Conservation (phyloP, 2,329 filamentous ascomycete species). For the Chrysosporium queenslandicum region DNA sequence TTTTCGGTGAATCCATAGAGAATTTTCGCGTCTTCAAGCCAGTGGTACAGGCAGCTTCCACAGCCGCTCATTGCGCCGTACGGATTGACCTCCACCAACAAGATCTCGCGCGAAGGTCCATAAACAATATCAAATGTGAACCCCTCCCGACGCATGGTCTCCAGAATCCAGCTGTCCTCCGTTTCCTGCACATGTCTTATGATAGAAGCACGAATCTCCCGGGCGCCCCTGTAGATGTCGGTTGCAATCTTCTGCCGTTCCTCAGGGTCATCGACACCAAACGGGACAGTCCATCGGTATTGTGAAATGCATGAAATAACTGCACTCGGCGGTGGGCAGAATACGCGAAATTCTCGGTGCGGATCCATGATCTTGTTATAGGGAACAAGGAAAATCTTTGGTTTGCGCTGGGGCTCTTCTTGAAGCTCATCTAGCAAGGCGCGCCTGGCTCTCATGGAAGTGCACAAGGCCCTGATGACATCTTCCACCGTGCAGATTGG, state of each 20-base stretch:
- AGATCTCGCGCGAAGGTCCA: conserved; percentile 22
- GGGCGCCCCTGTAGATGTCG: conserved; percentile 19
- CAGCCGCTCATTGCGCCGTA: conserved; percentile 39
- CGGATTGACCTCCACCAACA: conserved; percentile 40
- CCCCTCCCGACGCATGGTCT: conserved; percentile 26
- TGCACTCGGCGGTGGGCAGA: conserved; percentile 31
- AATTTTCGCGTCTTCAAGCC: conserved; percentile 31
- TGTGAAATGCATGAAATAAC: conserved; percentile 35
- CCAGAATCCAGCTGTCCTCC: conserved; percentile 24
- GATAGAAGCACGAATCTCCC: conserved; percentile 23
- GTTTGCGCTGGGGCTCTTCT: not conserved
- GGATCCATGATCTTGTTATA: conserved; percentile 35
- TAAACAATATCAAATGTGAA: conserved; percentile 39
- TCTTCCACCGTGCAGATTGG: conserved; percentile 27
- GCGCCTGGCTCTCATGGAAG: conserved; percentile 31
- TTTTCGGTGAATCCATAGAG: conserved; percentile 29
- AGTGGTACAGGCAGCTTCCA: conserved; percentile 41
- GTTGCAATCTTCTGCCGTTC: conserved; percentile 15
- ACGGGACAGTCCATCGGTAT: conserved; percentile 35
- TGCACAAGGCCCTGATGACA: conserved; percentile 32
- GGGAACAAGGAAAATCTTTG: conserved; percentile 34
- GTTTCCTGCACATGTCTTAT: conserved; percentile 20
- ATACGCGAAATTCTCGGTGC: conserved; percentile 36
- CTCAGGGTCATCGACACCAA: conserved; percentile 15
- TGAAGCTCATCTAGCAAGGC: conserved; percentile 26